These are phyloP conservation scores for Heimioporus punctisporus DNA, from an alignment of 1,284 basidiomycete genomes.

Conservation along the genomic window DNA sequence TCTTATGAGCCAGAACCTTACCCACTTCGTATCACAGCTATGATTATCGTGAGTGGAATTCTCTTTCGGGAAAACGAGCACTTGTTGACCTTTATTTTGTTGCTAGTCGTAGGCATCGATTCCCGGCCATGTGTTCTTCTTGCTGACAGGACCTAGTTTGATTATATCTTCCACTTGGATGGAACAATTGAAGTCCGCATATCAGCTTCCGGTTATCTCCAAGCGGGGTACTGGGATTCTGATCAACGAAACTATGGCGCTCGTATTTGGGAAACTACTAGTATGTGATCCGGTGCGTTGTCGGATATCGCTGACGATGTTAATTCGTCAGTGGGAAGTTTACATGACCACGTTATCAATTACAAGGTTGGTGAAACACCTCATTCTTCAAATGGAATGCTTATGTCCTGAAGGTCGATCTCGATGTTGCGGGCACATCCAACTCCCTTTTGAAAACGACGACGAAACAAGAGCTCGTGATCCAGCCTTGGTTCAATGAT, in stretches of 20 bases:
- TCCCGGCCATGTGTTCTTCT: neutral
- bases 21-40: constrained; percentile 37
- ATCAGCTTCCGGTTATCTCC: constrained; percentile 70
- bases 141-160: constrained; percentile 43
- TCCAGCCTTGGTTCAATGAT: constrained; percentile 59
- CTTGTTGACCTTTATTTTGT: constrained; percentile 1
- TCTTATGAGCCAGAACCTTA: neutral
- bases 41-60: constrained; percentile 48
- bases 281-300: constrained; percentile 30
- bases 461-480: constrained; percentile 48
- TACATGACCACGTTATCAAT: constrained; percentile 75
- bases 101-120: constrained; percentile 36
- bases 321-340: constrained; percentile 50
- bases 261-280: constrained; percentile 55
- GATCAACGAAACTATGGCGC: constrained; percentile 55
- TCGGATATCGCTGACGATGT: neutral
- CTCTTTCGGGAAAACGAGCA: neutral
- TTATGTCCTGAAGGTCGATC: constrained; percentile 41
- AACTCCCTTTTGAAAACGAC: constrained; percentile 62
- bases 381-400: constrained; percentile 1
- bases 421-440: constrained; percentile 57
- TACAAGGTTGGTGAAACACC: constrained; percentile 43
- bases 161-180: constrained; percentile 68
- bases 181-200: constrained; percentile 67
- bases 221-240: constrained; percentile 58